Conservation (phyloP, 108 stramenopile genomes). For the Pseudonitzschia multistriata region DNA sequence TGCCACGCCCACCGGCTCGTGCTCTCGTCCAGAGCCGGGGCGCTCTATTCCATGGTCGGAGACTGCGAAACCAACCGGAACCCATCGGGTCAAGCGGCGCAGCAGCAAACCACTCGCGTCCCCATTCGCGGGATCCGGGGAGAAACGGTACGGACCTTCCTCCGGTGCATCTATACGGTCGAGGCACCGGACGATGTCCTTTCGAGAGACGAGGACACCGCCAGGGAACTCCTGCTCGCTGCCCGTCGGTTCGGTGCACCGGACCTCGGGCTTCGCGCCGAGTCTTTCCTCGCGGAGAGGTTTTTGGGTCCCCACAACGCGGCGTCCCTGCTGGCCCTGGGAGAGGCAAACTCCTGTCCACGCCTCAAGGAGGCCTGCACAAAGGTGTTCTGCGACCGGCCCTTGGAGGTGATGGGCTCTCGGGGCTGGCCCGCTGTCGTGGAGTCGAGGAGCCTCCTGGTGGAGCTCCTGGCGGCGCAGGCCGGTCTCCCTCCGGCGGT, state of each 20-base stretch:
- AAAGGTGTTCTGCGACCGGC: not conserved
- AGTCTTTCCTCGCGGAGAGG: not conserved
- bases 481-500: not conserved
- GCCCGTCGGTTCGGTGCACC: conserved; percentile 16
- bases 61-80: not conserved
- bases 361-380: conserved; percentile 8
- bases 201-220: not conserved
- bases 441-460: not conserved
- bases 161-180: not conserved
- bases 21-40: not conserved
- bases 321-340: conserved; percentile 5
- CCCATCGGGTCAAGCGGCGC: too few species aligned
- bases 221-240: not conserved
- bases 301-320: not conserved
- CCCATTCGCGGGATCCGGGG: not conserved
- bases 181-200: not conserved
- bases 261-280: conserved; percentile 7
- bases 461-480: not conserved
- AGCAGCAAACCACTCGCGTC: too few species aligned
- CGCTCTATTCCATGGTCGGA: not conserved
- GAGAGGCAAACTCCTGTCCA: conserved; percentile 9
- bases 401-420: not conserved
- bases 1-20: not conserved
- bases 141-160: not conserved
- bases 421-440: not conserved